These are phyloP conservation scores for Lecanosticta acicola DNA, from an alignment of 2,329 filamentous ascomycete genomes.

Conservation along the genomic window DNA sequence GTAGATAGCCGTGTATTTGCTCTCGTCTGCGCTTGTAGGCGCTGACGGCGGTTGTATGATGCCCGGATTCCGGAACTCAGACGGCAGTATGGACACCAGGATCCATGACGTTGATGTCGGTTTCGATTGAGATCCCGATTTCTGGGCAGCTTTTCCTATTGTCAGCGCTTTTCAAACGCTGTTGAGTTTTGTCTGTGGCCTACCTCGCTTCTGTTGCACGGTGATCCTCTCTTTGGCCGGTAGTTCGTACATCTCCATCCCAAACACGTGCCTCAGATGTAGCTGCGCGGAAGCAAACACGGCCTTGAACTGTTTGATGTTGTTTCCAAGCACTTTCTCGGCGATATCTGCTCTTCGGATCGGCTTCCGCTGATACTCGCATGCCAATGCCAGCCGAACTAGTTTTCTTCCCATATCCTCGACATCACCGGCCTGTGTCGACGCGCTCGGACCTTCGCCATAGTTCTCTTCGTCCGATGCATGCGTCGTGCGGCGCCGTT, in stretches of 20 bases:
- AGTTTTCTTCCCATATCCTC: conserved; percentile 55
- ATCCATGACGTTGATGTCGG: conserved; percentile 57
- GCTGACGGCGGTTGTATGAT: conserved; percentile 65
- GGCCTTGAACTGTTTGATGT: conserved; percentile 64
- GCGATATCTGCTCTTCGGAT: conserved; percentile 55
- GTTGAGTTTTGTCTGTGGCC: neutral
- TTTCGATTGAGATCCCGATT: conserved; percentile 44
- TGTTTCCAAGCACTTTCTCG: conserved; percentile 63
- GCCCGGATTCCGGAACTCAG: conserved; percentile 55
- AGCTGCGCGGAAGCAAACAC: conserved; percentile 74
- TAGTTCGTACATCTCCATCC: conserved; percentile 87
- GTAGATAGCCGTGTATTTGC: conserved; percentile 75
- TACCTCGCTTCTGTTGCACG: conserved; percentile 71
- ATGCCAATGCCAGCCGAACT: conserved; percentile 56
- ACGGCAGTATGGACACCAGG: conserved; percentile 66
- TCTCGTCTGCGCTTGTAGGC: conserved; percentile 62
- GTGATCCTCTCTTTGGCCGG: conserved; percentile 76
- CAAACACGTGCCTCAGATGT: conserved; percentile 66
- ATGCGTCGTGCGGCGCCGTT: conserved; percentile 24
- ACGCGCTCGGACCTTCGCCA: conserved; percentile 18
- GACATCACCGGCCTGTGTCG: conserved; percentile 26
- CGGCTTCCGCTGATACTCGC: conserved; percentile 54
- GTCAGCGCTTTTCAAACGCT: conserved; percentile 3
- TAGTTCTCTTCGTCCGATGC: conserved; percentile 18
- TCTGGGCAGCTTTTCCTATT: conserved; percentile 49